These are phyloP conservation scores for Pyrenophora graminea DNA, from an alignment of 2,329 filamentous ascomycete genomes.

Conservation along the genomic window DNA sequence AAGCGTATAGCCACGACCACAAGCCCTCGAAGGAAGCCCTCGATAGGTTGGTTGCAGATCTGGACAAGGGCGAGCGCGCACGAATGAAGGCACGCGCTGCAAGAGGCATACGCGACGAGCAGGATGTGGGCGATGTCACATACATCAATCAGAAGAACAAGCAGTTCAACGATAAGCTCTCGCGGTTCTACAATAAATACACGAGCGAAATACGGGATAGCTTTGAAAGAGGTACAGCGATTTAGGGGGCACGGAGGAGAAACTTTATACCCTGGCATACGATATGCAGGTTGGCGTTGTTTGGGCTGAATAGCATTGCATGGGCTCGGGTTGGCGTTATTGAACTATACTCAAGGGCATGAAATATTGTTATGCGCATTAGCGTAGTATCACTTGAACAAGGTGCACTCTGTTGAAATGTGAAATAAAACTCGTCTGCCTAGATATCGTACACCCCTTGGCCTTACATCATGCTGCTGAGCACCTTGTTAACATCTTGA, in stretches of 20 bases:
- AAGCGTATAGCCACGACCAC: constrained; percentile 78
- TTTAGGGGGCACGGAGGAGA: constrained; percentile 54
- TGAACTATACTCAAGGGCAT: neutral
- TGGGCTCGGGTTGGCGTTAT: neutral
- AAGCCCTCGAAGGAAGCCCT: constrained; percentile 86
- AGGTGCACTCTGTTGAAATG: neutral
- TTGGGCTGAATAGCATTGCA: neutral
- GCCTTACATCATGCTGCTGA: constrained; percentile 45
- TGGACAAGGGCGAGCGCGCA: constrained; percentile 85
- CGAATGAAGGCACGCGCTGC: constrained; percentile 85
- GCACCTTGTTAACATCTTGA: constrained; percentile 39
- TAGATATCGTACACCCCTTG: constrained; percentile 11
- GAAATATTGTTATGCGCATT: too few species aligned
- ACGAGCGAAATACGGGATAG: constrained; percentile 95
- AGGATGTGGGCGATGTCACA: constrained; percentile 85
- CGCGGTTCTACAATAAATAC: constrained; percentile 98
- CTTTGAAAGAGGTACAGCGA: constrained; percentile 96
- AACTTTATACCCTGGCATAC: constrained; percentile 34
- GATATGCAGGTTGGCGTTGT: constrained; percentile 10
- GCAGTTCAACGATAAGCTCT: constrained; percentile 98
- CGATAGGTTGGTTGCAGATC: constrained; percentile 82
- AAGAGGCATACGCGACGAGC: constrained; percentile 69
- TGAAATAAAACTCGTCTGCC: constrained; percentile 2
- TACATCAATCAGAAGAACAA: constrained; percentile 99
- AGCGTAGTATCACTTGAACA: neutral